phyloP scores from a whole-genome alignment of 192 early-diverging fungal genomes.

The Chytriomyces confervae region DNA sequence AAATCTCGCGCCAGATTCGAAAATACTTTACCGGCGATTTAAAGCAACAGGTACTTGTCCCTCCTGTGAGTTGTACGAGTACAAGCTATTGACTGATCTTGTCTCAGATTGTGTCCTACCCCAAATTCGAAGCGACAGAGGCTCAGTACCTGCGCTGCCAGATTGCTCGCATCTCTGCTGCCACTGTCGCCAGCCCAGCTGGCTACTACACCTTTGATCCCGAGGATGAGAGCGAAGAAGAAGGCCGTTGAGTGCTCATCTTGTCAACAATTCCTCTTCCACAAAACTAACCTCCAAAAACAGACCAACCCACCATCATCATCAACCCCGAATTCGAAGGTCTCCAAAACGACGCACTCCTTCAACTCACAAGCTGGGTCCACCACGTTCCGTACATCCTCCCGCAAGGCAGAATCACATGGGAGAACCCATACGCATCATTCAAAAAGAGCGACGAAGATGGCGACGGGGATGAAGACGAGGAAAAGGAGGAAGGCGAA shows the following conservation, averaged over 20 bases:
- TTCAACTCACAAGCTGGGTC: conserved; percentile 59
- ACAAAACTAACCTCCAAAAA: not conserved
- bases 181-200: conserved; percentile 59
- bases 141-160: conserved; percentile 69
- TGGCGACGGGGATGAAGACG: conserved; percentile 42
- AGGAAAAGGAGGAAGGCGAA: conserved; percentile 44
- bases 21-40: conserved; percentile 67
- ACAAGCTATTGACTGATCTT: not conserved
- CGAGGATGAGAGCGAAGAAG: conserved; percentile 56
- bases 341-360: conserved; percentile 53
- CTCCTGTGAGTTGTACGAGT: not conserved
- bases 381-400: conserved; percentile 69
- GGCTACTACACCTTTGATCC: conserved; percentile 71
- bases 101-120: conserved; percentile 57
- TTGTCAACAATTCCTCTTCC: not conserved
- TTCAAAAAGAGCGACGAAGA: conserved; percentile 38
- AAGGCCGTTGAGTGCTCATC: conserved; percentile 37
- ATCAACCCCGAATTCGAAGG: conserved; percentile 66
- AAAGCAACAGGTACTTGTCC: conserved; percentile 47
- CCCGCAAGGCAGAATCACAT: conserved; percentile 61
- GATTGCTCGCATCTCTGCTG: conserved; percentile 64
- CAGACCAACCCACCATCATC: conserved; percentile 57
- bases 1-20: conserved; percentile 53
- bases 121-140: conserved; percentile 60
- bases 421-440: conserved; percentile 56